Conservation (phyloP, 345 rosid species). For the Camelina laxa region DNA sequence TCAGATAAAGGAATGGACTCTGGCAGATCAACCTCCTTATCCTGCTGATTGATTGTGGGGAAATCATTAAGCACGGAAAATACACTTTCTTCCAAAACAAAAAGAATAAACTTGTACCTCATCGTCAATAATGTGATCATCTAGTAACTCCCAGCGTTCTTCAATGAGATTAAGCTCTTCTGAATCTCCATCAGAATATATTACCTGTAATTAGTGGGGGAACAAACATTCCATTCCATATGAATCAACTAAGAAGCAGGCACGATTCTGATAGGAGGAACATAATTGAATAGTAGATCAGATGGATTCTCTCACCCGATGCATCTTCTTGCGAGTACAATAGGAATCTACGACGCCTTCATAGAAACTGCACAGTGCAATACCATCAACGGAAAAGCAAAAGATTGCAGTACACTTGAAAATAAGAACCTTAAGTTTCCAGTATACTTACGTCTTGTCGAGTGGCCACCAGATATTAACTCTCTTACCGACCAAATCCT, state of each 20-base stretch:
- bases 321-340: conserved; percentile 52
- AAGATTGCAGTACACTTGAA: not conserved
- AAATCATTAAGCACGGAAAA: conserved; percentile 10
- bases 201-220: conserved; percentile 47
- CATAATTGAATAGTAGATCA: conserved; percentile 6
- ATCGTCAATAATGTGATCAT: conserved; percentile 35
- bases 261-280: conserved; percentile 7
- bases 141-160: conserved; percentile 61
- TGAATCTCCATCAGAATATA: conserved; percentile 73
- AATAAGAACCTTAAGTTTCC: conserved; percentile 8
- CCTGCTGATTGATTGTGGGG: conserved; percentile 44
- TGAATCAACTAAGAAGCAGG: conserved; percentile 22
- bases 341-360: conserved; percentile 64
- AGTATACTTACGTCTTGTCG: conserved; percentile 59
- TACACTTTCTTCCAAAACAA: not conserved
- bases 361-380: conserved; percentile 61
- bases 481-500: conserved; percentile 57
- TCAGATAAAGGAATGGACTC: conserved; percentile 48
- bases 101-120: conserved; percentile 32
- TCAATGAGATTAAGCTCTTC: conserved; percentile 61
- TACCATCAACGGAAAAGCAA: conserved; percentile 22
- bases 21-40: conserved; percentile 45
- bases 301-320: conserved; percentile 57
- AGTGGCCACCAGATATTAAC: conserved; percentile 78
- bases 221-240: conserved; percentile 29